These are phyloP conservation scores for Aspergillus bombycis DNA, from an alignment of 2,329 filamentous ascomycete genomes.

Conservation along the genomic window DNA sequence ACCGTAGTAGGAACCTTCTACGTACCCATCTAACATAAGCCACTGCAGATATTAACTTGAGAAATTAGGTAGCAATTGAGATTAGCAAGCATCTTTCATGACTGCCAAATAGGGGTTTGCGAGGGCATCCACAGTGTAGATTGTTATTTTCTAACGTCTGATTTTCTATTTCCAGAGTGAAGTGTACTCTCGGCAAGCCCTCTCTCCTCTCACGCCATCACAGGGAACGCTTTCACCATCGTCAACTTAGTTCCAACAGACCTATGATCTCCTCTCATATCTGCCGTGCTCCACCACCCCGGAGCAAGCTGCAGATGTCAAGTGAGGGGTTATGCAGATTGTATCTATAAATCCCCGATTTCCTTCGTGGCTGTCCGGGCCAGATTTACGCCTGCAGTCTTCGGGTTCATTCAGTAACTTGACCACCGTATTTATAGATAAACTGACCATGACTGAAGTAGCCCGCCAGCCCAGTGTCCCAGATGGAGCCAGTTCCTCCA, in stretches of 20 bases:
- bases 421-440: background rate
- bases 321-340: background rate
- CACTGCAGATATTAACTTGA: too few species aligned
- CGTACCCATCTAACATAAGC: too few species aligned
- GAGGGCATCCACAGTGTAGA: too few species aligned
- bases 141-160: too few species aligned
- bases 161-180: too few species aligned
- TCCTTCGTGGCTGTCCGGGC: background rate
- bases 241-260: background rate
- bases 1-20: too few species aligned
- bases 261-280: background rate
- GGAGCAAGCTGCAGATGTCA: background rate
- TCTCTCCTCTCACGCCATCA: constrained; percentile 1
- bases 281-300: background rate
- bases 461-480: background rate
- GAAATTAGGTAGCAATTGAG: too few species aligned
- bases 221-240: background rate
- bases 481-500: constrained; percentile 3
- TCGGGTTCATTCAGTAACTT: background rate
- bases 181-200: too few species aligned
- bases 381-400: background rate
- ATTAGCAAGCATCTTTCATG: too few species aligned
- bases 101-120: too few species aligned
- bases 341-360: background rate
- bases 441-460: background rate